Evolutionary conservation across 257 asterid genomes (phyloP).

Genomic region (Lavandula angustifolia): DNA sequence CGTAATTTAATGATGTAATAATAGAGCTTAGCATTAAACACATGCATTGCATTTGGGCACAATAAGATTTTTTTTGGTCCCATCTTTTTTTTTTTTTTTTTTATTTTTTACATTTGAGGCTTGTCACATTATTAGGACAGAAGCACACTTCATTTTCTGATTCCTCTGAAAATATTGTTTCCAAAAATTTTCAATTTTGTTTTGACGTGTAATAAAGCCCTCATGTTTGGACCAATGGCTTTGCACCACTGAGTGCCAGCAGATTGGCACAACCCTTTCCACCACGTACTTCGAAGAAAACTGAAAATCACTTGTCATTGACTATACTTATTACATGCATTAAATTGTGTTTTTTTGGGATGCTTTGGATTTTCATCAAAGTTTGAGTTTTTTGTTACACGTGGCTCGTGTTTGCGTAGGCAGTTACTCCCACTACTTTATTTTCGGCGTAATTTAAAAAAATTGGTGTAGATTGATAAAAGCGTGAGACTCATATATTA

Average conservation of each 20-base stretch:
- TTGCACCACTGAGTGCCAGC: no score
- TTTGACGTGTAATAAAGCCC: slow-evolving; percentile 36
- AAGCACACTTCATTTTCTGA: slow-evolving; percentile 41
- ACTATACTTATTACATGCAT: slow-evolving; percentile 12
- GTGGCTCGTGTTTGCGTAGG: not conserved
- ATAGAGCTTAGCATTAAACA: slow-evolving; percentile 29
- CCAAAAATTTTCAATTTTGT: slow-evolving; percentile 30
- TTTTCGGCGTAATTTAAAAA: no score
- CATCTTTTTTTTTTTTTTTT: slow-evolving; percentile 20
- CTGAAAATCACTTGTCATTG: slow-evolving; percentile 8
- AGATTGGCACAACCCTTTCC: slow-evolving; percentile 35
- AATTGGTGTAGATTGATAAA: no score
- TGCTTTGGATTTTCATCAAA: no score
- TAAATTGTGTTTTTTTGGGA: not conserved
- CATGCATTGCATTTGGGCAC: slow-evolving; percentile 33
- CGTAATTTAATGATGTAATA: no score
- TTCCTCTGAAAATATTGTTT: slow-evolving; percentile 28
- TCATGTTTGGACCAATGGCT: slow-evolving; percentile 39
- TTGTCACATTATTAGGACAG: slow-evolving; percentile 34
- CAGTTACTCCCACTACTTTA: no score
- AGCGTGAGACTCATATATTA: no score
- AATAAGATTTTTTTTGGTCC: slow-evolving; percentile 34
- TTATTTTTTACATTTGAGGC: not conserved
- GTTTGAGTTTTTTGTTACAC: not conserved
- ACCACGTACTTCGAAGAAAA: slow-evolving; percentile 39